Base-by-base conservation (phyloP, 257 asterid species). In the Prunella vulgaris region DNA sequence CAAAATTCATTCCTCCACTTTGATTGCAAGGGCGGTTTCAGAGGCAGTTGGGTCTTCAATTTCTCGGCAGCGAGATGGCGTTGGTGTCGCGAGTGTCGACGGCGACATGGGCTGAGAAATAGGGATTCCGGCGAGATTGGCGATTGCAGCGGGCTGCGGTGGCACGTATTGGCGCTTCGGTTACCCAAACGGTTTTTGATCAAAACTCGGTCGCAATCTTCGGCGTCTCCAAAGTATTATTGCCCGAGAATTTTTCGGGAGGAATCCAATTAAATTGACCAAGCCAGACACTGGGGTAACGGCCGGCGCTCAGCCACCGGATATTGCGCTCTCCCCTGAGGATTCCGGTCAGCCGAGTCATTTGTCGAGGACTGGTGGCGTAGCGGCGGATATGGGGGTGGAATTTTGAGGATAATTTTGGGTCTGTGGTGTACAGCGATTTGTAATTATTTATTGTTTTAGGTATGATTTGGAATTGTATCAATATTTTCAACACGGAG, bases 161-260 rank as follows among this genome's bases (percentile, higher is more conserved):
- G n/a, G n/a, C n/a, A n/a, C n/a, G n/a, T n/a, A n/a, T n/a, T n/a
- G n/a, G n/a, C n/a, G 97, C 97, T 0, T 85, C 93, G 22, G 87
- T 93, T 13, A 90, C 98, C 0, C 97, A 87, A 42, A 93, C 97
- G 42, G 95, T 90, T 60, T 88, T 88, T 77, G 97, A 93, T 77
- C 92, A 90, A 71, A 93, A 93, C 15, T 97, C 98, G n/a, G 95
- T 93, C 1, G 90, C 97, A 0, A 90, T 93, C 51, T 93, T 93
- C 20, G 97, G 98, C 24, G 82, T 93, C 5, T 93, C 96, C 0
- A 77, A 68, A 49, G 98, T 93, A 0, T 60, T 93, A 56, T 75
- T 93, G 74, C 97, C 98, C 79, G 56, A 33, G 98, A 93, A 38
- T 84, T 78, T 49, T 93, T 93, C 62, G 95, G 92, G 60, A 82